Conservation (phyloP, 495 filamentous ascomycete species). For the Hypoxylon fuscum region DNA sequence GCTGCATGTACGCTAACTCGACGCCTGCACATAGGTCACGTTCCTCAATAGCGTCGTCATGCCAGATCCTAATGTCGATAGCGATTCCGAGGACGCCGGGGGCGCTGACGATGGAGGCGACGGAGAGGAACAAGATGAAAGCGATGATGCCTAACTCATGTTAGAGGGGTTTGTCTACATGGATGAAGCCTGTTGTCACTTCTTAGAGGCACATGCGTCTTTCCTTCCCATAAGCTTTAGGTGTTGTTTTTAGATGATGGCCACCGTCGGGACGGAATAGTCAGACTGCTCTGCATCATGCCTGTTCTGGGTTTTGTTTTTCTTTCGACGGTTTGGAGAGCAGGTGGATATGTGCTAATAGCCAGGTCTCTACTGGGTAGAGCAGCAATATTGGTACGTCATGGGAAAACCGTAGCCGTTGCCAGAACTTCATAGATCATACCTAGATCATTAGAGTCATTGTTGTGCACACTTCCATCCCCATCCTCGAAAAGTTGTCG, state of each 20-base stretch:
- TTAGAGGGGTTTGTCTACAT: neutral
- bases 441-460: too few species aligned
- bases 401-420: too few species aligned
- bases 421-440: too few species aligned
- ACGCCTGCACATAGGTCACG: slow-evolving; percentile 58
- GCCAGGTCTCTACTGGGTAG: too few species aligned
- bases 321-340: too few species aligned
- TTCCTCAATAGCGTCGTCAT: slow-evolving; percentile 71
- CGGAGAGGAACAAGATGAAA: neutral
- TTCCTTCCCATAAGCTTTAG: neutral
- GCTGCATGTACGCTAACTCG: slow-evolving; percentile 29
- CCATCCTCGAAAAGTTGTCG: too few species aligned
- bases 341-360: too few species aligned
- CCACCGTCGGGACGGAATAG: neutral
- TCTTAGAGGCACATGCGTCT: neutral
- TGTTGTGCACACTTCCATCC: too few species aligned
- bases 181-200: neutral
- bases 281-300: too few species aligned
- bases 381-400: too few species aligned
- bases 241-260: neutral
- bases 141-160: neutral
- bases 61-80: slow-evolving; percentile 64
- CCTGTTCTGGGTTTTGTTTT: too few species aligned
- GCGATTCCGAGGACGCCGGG: slow-evolving; percentile 44
- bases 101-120: slow-evolving; percentile 6